phyloP scores from a whole-genome alignment of 176 grass and related monocot genomes.

The Thalia dealbata region DNA sequence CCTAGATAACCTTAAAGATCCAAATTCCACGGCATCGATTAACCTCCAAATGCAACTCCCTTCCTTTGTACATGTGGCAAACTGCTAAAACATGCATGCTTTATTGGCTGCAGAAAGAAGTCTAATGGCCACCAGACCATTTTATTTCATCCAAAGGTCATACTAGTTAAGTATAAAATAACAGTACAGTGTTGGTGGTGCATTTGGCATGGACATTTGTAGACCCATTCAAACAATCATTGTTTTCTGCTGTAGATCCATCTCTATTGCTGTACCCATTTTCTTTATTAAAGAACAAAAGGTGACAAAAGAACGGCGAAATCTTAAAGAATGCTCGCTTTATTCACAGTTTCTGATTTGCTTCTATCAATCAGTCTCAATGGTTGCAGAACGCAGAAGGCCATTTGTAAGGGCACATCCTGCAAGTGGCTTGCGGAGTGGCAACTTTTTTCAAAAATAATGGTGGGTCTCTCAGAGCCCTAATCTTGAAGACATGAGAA shows the following conservation, averaged over 20 bases:
- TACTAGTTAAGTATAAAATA: no score
- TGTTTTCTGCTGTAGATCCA: not conserved
- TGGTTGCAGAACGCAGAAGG: not conserved
- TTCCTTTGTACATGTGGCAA: not conserved
- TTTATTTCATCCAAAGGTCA: not conserved
- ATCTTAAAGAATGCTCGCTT: not conserved
- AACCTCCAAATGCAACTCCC: not conserved
- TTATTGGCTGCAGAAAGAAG: not conserved
- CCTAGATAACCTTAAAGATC: not conserved
- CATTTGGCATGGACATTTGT: not conserved
- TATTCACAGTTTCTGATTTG: not conserved
- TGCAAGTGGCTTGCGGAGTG: not conserved
- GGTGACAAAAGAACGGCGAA: no score
- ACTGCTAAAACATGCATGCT: not conserved
- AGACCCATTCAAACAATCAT: not conserved
- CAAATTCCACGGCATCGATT: not conserved
- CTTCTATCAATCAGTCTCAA: not conserved
- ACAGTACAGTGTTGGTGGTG: no score
- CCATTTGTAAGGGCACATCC: not conserved
- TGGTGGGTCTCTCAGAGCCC: not conserved
- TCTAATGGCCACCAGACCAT: not conserved
- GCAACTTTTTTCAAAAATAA: not conserved
- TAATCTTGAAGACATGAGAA: not conserved
- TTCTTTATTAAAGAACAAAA: not conserved
- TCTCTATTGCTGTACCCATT: not conserved